Conservation (phyloP, 1,284 basidiomycete species). For the Xanthoconium separans region DNA sequence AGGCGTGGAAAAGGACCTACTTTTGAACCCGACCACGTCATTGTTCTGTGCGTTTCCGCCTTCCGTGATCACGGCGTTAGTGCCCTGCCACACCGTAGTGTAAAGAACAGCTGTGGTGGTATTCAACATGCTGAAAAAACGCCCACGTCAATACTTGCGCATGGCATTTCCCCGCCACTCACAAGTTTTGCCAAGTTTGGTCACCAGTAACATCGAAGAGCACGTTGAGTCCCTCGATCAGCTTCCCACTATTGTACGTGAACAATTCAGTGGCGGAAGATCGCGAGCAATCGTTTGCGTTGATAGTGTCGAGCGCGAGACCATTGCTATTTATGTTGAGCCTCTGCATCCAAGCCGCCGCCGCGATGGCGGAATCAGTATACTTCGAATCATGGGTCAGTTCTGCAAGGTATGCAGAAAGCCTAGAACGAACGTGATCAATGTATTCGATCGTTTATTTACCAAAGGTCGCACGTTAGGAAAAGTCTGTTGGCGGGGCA, state of each 20-base stretch:
- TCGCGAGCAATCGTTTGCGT: conserved; percentile 43
- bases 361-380: conserved; percentile 42
- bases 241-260: conserved; percentile 54
- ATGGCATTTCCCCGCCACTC: conserved; percentile 9
- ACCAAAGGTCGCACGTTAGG: conserved; percentile 21
- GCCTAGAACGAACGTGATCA: conserved; percentile 24
- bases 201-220: conserved; percentile 43
- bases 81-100: conserved; percentile 42
- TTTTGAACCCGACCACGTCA: conserved; percentile 23
- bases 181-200: conserved; percentile 40
- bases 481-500: conserved; percentile 5
- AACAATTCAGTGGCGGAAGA: conserved; percentile 44
- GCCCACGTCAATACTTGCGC: background rate
- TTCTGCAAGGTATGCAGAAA: conserved; percentile 51
- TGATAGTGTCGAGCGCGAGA: conserved; percentile 47
- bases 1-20: background rate
- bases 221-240: conserved; percentile 48
- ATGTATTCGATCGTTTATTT: background rate
- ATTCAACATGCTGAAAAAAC: conserved; percentile 37
- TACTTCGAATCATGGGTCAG: conserved; percentile 33
- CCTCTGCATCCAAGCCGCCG: conserved; percentile 45
- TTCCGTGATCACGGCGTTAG: conserved; percentile 50
- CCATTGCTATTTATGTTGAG: conserved; percentile 42
- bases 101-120: conserved; percentile 41
- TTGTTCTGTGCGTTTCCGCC: conserved; percentile 40